Conservation (phyloP, 768 basidiomycete genomes). For the Neoboletus brunneissimus region DNA sequence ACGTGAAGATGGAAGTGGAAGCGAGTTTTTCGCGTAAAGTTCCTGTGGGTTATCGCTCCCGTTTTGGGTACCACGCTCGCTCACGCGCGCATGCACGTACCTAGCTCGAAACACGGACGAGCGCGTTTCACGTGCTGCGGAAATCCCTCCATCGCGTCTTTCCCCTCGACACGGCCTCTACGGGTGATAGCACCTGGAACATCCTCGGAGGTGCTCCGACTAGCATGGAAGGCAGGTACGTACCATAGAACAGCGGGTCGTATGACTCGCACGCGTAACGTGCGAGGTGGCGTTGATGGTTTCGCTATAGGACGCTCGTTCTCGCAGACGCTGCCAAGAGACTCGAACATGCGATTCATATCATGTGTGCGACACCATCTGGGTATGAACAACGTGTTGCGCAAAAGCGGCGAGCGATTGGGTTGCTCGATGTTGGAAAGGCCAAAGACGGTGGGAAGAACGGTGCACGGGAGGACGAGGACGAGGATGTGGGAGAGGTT, state of each 20-base stretch:
- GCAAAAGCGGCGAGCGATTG: conserved; percentile 36
- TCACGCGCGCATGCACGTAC: not conserved
- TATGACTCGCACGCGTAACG: not conserved
- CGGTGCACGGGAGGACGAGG: not conserved
- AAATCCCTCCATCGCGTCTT: conserved; percentile 33
- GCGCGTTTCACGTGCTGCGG: conserved; percentile 39
- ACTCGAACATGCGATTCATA: conserved; percentile 47
- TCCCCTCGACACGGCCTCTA: conserved; percentile 5
- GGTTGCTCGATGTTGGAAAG: conserved; percentile 17
- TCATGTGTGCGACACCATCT: conserved; percentile 47
- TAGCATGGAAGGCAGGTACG: conserved; percentile 25
- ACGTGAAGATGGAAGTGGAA: conserved; percentile 39
- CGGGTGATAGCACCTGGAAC: conserved; percentile 28
- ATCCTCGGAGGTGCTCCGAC: conserved; percentile 14
- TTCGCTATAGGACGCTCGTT: conserved; percentile 36
- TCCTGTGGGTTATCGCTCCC: conserved; percentile 27
- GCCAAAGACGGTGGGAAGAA: not conserved
- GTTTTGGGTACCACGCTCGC: not conserved
- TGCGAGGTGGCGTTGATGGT: not conserved
- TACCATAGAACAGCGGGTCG: not conserved
- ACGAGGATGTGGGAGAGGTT: conserved; percentile 12
- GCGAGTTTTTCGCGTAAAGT: conserved; percentile 41
- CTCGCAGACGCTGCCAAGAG: conserved; percentile 42
- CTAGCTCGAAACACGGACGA: conserved; percentile 37
- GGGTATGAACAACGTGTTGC: conserved; percentile 46